Conservation (phyloP, 345 rosid species). For the Laguncularia racemosa region DNA sequence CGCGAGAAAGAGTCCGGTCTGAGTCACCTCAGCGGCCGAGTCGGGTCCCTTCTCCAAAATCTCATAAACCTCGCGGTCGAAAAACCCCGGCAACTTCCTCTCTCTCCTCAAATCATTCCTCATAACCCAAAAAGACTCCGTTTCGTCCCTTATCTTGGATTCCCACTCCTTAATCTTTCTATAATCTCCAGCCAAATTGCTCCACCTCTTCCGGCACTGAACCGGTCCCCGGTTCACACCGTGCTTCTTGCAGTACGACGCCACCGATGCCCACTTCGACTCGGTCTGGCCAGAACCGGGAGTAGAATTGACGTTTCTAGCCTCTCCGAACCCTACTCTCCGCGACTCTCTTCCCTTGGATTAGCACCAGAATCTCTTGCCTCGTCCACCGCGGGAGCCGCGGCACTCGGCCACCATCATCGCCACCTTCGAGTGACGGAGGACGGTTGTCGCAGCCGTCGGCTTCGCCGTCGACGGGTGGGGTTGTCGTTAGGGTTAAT, state of each 20-base stretch:
- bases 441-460: constrained; percentile 22
- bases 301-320: constrained; percentile 37
- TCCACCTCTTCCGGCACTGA: constrained; percentile 98
- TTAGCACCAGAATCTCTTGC: constrained; percentile 89
- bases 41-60: constrained; percentile 41
- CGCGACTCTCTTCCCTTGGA: constrained; percentile 93
- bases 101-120: constrained; percentile 82
- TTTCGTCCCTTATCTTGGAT: constrained; percentile 41
- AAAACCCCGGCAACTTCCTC: constrained; percentile 87
- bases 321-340: constrained; percentile 84
- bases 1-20: constrained; percentile 12
- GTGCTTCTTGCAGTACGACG: constrained; percentile 78
- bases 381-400: constrained; percentile 97
- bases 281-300: constrained; percentile 51
- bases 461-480: constrained; percentile 9
- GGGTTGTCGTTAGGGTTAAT: constrained; percentile 20
- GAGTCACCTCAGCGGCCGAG: constrained; percentile 9
- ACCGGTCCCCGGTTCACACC: constrained; percentile 96
- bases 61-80: constrained; percentile 89
- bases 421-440: constrained; percentile 26
- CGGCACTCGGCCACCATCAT: constrained; percentile 18
- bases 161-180: constrained; percentile 99
- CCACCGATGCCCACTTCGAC: constrained; percentile 93
- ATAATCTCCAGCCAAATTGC: constrained; percentile 88
- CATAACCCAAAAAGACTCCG: constrained; percentile 95